Evolutionary conservation across 1,284 basidiomycete genomes (phyloP), one percentile per base, ranked within the genome.

Genomic region (Puccinia triticina): DNA sequence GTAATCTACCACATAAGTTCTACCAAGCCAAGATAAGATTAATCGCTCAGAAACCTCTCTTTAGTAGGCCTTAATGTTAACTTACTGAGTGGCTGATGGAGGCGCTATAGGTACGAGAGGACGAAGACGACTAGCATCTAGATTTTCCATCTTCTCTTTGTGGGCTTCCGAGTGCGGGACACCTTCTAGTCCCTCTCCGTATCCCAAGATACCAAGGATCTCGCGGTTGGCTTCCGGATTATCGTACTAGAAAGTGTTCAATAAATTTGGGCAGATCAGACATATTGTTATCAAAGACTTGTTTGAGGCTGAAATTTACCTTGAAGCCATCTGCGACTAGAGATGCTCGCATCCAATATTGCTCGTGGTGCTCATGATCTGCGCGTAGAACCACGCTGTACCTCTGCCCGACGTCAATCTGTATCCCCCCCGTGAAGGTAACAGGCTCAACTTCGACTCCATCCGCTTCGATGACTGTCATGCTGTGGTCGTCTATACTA

Each of bases 391-490:
- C 77, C 26, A 86, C 85, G 21, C 78, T 83, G 50, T 85, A 85
- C 23, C 86, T 83, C 61, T 84, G 84, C 2, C 84, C 86, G 8
- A 84, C 83, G 21, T 83, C 85, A 14, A 86, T 61, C 40, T 83
- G 77, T n/a, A 86, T 66, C 21, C 80, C 69, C 34, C 83, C 81
- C 0, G 46, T 57, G 3, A 85, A 84, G 26, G 46, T 53, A 32
- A 83, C 50, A 0, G 86, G 85, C 71, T 84, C 84, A 37, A 86
- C 83, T 34, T 83, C 79, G 8, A 83, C 77, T 12, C 85, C 86
- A 74, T 86, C 86, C 3, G 83, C 84, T 77, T 86, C 86, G 67
- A 86, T 77, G 53, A 86, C 84, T 1, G 84, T 85, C 21, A 86
- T 75, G 18, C 82, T 83, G 83, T 86, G 86, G n/a, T 78, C 79